Base-by-base conservation (phyloP, 306 rosid species). In the Citrullus amarus region DNA sequence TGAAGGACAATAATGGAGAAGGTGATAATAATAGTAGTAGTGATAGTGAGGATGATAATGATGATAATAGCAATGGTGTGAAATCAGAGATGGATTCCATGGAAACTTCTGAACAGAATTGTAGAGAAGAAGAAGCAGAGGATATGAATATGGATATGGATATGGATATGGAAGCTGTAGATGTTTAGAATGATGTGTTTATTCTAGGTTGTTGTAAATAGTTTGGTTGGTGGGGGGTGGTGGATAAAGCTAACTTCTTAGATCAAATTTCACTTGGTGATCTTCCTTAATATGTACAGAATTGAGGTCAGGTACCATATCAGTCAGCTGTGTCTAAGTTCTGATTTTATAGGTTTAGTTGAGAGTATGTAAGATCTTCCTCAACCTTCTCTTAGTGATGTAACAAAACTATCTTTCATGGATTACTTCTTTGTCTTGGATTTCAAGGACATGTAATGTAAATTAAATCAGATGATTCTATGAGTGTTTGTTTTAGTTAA, bases 21-120 rank as follows among this genome's bases (percentile, higher is more conserved):
- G 28, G 46, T 38, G 73, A 56, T 79, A 78, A 78, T 54, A 76
- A 85, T 78, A 83, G 80, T 68, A 80, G 83, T 55, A 76, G 76
- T 16, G 80, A 63, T 82, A 67, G 84, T 72, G 83, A 50, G 71
- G 80, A 82, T 30, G 78, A 79, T 1, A 70, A 13, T 25, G 57
- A 74, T 43, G 76, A 76, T 67, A 83, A 76, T 77, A 84, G 54
- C 59, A 77, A 60, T 63, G 85, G 54, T 48, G 86, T 80, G 48
- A 81, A 55, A 78, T 74, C 60, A 69, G 81, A 73, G 66, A 78
- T 81, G 79, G 80, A 86, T 79, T 85, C 78, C 61, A 61, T 25
- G 69, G 90, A 62, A 56, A 81, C 83, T 76, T 79, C 87, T 22
- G 86, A 73, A 78, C 79, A 66, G 76, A 87, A 85, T 32, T 44